Evolutionary conservation across 345 rosid genomes (phyloP), one percentile per base, ranked within the genome.

Genomic region (Ricinus communis): DNA sequence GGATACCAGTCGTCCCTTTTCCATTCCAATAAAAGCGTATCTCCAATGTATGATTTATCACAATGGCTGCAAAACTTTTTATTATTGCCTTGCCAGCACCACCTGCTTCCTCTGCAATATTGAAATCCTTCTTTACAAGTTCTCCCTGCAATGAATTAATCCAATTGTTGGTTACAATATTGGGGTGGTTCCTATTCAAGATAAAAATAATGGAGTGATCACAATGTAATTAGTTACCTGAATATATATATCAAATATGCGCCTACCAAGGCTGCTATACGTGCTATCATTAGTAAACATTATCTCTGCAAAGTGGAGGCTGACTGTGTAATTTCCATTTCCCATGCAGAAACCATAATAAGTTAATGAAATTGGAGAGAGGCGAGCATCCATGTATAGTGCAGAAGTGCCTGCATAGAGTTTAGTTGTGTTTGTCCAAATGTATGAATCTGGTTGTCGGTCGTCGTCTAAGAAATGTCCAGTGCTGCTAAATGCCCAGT

Each of bases 1-100:
- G 75, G 33, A 71, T 53, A n/a, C 9, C 53, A 3, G 59, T 62
- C 1, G 75, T 71, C 59, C 74, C 74, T 51, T 71, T 71, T 36
- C 74, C 74, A 33, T 57, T 60, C 74, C 74, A 71, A 61, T 71
- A 71, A 71, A 71, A 71, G 36, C 74, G 62, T 50, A 71, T 71
- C 62, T 71, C 68, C 52, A 71, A 28, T 38, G 69, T 24, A 11
- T 7, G 8, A 38, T 24, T 41, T 36, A 50, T 53, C 14, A 71
- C 75, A 53, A 25, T n/a, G 18, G 75, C 75, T 16, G 68, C 24
- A 14, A 62, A 71, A 27, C 40, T 71, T 62, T 43, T 24, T 2
- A 41, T 53, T 10, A 63, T 15, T 22, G 75, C 30, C 75, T 51
- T 52, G 1, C 62, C 75, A 53, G 53, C 24, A 12, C 75, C 62